Conservation (phyloP, 2,329 filamentous ascomycete genomes). For the Phialocephala subalpina region DNA sequence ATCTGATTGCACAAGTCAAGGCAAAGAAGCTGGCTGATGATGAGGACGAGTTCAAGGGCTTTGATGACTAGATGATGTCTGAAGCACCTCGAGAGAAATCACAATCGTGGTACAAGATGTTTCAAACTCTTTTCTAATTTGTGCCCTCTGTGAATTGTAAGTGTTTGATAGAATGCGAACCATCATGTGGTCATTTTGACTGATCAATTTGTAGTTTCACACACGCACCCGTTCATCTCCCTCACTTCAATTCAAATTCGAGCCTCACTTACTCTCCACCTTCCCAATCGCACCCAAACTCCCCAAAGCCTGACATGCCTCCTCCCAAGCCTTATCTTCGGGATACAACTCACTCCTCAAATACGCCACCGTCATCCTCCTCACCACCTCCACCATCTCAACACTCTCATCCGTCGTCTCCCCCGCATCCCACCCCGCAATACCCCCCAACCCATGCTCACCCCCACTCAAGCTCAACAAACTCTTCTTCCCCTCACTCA, state of each 20-base stretch:
- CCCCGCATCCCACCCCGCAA: constrained; percentile 48
- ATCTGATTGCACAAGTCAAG: constrained; percentile 71
- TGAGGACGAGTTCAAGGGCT: constrained; percentile 46
- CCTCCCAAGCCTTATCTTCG: background rate
- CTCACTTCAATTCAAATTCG: too few relatives aligned
- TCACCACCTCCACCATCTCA: constrained; percentile 42
- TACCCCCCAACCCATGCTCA: constrained; percentile 49
- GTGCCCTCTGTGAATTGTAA: too few relatives aligned
- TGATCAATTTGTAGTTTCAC: too few relatives aligned
- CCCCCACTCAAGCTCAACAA: constrained; percentile 46
- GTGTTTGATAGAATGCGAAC: too few relatives aligned
- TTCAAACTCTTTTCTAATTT: too few relatives aligned
- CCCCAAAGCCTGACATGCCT: background rate
- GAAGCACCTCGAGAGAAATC: too few relatives aligned
- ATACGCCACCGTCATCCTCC: constrained; percentile 11
- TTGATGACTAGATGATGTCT: constrained; percentile 34
- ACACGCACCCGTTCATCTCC: too few relatives aligned
- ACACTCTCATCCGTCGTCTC: constrained; percentile 48
- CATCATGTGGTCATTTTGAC: background rate
- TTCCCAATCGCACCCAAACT: background rate
- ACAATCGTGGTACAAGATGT: too few relatives aligned
- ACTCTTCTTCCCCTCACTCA: constrained; percentile 46
- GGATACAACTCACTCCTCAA: background rate
- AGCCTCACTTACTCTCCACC: background rate
- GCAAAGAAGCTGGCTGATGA: constrained; percentile 51